Evolutionary conservation across 2,329 filamentous ascomycete genomes (phyloP).

Genomic region (Escovopsis sp.): DNA sequence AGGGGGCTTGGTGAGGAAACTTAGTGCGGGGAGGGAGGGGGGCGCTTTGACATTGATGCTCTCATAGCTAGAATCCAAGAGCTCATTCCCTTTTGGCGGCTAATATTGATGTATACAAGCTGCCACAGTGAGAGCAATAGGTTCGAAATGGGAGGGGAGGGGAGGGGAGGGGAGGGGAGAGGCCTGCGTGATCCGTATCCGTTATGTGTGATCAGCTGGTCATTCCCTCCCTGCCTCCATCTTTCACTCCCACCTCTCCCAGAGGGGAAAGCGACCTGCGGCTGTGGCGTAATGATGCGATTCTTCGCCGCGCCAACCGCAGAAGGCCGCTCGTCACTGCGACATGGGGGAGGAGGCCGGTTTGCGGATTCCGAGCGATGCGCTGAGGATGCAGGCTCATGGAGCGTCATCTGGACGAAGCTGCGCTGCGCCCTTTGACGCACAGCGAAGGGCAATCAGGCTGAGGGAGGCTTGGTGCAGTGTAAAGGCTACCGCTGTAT

Average conservation of each 20-base stretch:
- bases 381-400: neutral
- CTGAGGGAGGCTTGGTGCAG: neutral
- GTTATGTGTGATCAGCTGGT: neutral
- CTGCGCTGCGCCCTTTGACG: neutral
- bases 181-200: neutral
- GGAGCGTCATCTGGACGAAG: neutral
- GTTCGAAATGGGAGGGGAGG: conserved; percentile 5
- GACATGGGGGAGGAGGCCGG: neutral
- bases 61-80: neutral
- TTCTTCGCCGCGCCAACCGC: neutral
- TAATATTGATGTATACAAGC: neutral
- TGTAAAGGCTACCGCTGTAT: neutral
- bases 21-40: conserved; percentile 3
- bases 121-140: conserved; percentile 4
- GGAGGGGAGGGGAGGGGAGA: conserved; percentile 6
- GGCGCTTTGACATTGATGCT: neutral
- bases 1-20: conserved; percentile 4
- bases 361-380: neutral
- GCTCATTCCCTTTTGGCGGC: neutral
- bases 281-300: neutral
- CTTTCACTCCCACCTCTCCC: too few relatives aligned
- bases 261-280: neutral
- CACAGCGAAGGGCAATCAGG: neutral
- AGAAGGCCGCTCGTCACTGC: neutral
- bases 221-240: too few relatives aligned